Conservation (phyloP, 495 filamentous ascomycete genomes). For the Chlorociboria aeruginascens region DNA sequence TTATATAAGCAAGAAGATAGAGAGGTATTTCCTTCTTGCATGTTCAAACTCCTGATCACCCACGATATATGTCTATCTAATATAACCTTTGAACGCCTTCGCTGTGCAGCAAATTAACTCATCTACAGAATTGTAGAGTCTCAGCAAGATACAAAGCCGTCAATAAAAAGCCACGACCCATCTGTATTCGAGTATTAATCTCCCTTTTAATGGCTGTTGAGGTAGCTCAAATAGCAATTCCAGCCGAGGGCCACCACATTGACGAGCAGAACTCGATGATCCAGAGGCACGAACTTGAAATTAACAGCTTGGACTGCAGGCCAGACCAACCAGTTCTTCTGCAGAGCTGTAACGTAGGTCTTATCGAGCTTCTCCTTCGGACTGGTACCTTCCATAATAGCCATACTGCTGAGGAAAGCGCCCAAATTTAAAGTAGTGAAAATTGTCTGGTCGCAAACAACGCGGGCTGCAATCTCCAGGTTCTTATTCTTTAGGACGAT, state of each 20-base stretch:
- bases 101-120: slow-evolving; percentile 8
- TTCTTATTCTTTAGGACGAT: slow-evolving; percentile 53
- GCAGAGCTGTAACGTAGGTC: slow-evolving; percentile 56
- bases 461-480: slow-evolving; percentile 66
- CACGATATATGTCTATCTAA: background rate
- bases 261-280: slow-evolving; percentile 78
- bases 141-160: too few species aligned
- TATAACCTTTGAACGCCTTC: slow-evolving; percentile 5
- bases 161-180: too few species aligned
- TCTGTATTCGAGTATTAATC: background rate
- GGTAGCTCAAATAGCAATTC: slow-evolving; percentile 89
- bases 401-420: slow-evolving; percentile 76
- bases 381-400: slow-evolving; percentile 67
- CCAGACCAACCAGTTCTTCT: slow-evolving; percentile 87
- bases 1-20: too few species aligned
- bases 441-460: slow-evolving; percentile 70
- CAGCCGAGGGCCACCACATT: slow-evolving; percentile 76
- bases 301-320: slow-evolving; percentile 83
- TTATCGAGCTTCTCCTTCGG: slow-evolving; percentile 58
- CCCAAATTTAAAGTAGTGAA: slow-evolving; percentile 77
- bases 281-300: slow-evolving; percentile 79
- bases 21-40: too few species aligned
- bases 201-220: slow-evolving; percentile 43
- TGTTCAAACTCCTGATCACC: background rate
- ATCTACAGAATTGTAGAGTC: background rate